phyloP scores from a whole-genome alignment of 2,329 filamentous ascomycete genomes.

The Aspergillus arachidicola region DNA sequence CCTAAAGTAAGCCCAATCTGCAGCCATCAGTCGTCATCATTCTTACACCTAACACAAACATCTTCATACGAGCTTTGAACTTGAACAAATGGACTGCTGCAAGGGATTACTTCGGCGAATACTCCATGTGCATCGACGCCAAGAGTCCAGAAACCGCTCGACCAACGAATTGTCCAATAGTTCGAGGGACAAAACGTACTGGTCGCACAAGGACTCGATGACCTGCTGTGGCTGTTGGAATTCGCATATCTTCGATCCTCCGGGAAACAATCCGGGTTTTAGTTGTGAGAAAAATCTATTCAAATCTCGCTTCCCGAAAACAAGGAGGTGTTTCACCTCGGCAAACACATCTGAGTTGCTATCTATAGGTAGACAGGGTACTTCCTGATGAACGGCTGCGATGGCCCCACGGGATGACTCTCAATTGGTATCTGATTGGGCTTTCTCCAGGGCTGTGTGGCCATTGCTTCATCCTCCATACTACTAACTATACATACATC shows the following conservation, averaged over 20 bases:
- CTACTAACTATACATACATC: slow-evolving; percentile 13
- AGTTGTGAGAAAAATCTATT: not conserved
- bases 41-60: not conserved
- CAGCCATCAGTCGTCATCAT: not conserved
- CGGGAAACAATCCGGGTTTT: not conserved
- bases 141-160: not conserved
- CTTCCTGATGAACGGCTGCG: not conserved
- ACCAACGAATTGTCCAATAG: not conserved
- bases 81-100: not conserved
- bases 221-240: not conserved
- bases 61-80: not conserved
- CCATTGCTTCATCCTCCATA: not conserved
- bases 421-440: not conserved
- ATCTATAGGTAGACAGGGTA: not conserved
- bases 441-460: not conserved
- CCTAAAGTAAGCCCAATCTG: not conserved
- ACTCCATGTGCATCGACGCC: not conserved
- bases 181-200: not conserved
- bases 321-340: not conserved
- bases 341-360: not conserved
- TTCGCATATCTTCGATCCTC: not conserved
- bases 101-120: slow-evolving; percentile 3
- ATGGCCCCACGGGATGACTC: not conserved
- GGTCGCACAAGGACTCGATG: not conserved
- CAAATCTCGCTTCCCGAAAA: not conserved